Evolutionary conservation across 1,284 basidiomycete genomes (phyloP).

Genomic region (Thelephora terrestris): DNA sequence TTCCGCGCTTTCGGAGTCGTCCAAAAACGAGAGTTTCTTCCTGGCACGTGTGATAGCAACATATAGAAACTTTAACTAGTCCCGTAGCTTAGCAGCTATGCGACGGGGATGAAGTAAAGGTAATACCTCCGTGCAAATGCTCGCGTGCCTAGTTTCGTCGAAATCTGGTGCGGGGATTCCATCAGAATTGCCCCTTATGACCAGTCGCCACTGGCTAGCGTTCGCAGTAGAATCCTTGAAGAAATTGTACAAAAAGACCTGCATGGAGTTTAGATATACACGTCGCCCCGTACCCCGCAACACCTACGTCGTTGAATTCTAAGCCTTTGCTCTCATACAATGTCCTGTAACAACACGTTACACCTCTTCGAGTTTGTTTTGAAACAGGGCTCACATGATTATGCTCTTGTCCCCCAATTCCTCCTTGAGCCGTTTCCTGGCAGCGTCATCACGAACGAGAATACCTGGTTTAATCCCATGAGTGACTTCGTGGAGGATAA

Average conservation of each 20-base stretch:
- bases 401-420: slow-evolving; percentile 47
- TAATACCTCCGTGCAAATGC: slow-evolving; percentile 53
- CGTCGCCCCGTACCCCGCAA: background rate
- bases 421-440: slow-evolving; percentile 36
- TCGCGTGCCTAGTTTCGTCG: slow-evolving; percentile 41
- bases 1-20: slow-evolving; percentile 43
- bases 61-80: slow-evolving; percentile 55
- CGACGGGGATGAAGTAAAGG: too few relatives aligned
- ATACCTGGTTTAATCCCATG: slow-evolving; percentile 40
- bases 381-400: slow-evolving; percentile 57
- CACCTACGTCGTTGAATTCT: slow-evolving; percentile 58
- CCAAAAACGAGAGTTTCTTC: slow-evolving; percentile 59
- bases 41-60: slow-evolving; percentile 62
- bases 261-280: background rate
- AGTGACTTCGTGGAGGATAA: background rate
- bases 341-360: slow-evolving; percentile 34
- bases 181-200: too few relatives aligned
- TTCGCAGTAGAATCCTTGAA: slow-evolving; percentile 52
- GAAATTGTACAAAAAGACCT: slow-evolving; percentile 66
- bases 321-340: slow-evolving; percentile 67
- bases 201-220: slow-evolving; percentile 45
- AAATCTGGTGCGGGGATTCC: slow-evolving; percentile 47
- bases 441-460: slow-evolving; percentile 51
- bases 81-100: background rate
- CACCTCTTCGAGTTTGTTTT: too few relatives aligned